Conservation (phyloP, 2,329 filamentous ascomycete genomes). For the Xylaria sp. region DNA sequence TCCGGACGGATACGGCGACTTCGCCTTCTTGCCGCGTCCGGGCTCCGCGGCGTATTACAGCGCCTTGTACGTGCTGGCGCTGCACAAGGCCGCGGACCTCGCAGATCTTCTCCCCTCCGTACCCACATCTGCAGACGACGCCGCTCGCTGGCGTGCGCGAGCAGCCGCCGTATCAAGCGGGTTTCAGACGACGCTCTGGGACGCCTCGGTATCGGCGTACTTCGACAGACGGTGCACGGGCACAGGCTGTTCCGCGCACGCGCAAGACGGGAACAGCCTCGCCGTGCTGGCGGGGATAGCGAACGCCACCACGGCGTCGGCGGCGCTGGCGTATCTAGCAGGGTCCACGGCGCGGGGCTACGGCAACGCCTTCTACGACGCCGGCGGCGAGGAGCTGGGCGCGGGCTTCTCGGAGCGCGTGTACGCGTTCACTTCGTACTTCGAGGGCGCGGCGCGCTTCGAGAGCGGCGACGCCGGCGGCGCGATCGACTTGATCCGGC, state of each 20-base stretch:
- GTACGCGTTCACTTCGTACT: conserved; percentile 65
- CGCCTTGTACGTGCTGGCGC: conserved; percentile 60
- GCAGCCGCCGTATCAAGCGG: conserved; percentile 51
- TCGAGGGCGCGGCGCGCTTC: conserved; percentile 63
- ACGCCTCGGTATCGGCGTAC: conserved; percentile 56
- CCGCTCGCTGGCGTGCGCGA: conserved; percentile 54
- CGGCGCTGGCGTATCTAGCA: conserved; percentile 55
- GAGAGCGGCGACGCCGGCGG: conserved; percentile 48
- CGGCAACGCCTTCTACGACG: conserved; percentile 65
- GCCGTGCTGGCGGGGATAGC: conserved; percentile 56
- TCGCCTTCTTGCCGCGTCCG: conserved; percentile 60
- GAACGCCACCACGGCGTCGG: conserved; percentile 47
- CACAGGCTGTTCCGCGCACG: conserved; percentile 53
- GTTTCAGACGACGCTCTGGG: conserved; percentile 56
- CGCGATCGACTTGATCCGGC: conserved; percentile 58
- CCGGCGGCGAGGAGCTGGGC: conserved; percentile 50
- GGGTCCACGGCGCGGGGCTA: conserved; percentile 53
- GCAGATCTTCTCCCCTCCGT: conserved; percentile 46
- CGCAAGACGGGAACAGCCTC: conserved; percentile 64
- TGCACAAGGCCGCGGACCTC: conserved; percentile 57
- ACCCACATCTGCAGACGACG: conserved; percentile 45
- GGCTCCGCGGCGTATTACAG: conserved; percentile 65
- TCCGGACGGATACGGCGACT: conserved; percentile 60
- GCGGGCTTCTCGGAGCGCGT: conserved; percentile 57
- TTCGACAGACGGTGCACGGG: conserved; percentile 55